These are phyloP conservation scores for Phytopythium helicoides DNA, from an alignment of 352 stramenopile genomes.

Conservation along the genomic window DNA sequence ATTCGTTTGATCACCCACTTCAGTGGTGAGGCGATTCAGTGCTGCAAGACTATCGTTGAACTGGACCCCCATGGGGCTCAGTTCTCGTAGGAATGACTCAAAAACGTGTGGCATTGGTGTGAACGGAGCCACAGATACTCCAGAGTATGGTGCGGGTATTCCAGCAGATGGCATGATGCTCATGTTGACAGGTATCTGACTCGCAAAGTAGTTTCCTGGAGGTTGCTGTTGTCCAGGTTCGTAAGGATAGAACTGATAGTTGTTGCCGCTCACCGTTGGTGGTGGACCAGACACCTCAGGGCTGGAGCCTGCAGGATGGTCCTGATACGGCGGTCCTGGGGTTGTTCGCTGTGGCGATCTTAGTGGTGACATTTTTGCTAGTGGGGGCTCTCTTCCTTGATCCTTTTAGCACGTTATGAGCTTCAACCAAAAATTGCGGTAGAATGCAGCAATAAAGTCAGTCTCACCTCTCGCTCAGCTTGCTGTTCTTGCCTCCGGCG, in stretches of 20 bases:
- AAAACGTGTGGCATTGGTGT: conserved; percentile 43
- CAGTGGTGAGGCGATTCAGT: conserved; percentile 31
- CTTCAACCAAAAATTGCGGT: neutral
- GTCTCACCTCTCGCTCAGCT: conserved; percentile 36
- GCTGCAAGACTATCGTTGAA: conserved; percentile 42
- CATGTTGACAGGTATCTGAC: neutral
- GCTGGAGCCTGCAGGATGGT: no score
- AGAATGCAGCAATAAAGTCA: neutral
- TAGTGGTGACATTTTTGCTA: neutral
- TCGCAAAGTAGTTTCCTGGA: no score
- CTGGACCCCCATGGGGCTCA: conserved; percentile 16
- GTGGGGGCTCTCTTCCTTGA: neutral
- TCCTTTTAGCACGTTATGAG: neutral
- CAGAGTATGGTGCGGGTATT: neutral
- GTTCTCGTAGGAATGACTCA: conserved; percentile 42
- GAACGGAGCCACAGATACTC: conserved; percentile 20
- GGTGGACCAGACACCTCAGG: neutral
- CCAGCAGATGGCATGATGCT: neutral
- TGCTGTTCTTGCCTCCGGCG: conserved; percentile 43
- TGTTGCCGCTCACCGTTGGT: neutral
- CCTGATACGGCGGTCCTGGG: neutral
- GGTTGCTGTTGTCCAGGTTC: no score
- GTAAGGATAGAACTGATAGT: neutral
- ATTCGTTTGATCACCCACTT: no score
- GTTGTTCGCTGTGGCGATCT: conserved; percentile 2